phyloP scores from a whole-genome alignment of 148 eudicot species.

The Arbutus unedo region DNA sequence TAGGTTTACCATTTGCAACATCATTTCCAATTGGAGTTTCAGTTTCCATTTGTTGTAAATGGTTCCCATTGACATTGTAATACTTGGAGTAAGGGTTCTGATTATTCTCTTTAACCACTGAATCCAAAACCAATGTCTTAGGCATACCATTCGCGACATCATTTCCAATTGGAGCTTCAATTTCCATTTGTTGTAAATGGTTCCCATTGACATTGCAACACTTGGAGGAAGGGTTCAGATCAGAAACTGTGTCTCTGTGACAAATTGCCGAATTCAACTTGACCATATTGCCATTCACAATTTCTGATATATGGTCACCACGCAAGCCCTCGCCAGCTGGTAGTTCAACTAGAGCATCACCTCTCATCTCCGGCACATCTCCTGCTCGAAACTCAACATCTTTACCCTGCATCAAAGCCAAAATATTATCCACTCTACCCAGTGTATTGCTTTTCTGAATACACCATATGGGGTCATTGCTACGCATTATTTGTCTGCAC shows the following conservation, averaged over 20 bases:
- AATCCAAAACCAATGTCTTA: constrained; percentile 9
- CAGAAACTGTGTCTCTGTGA: constrained; percentile 25
- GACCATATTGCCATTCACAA: constrained; percentile 16
- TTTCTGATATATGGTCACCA: constrained; percentile 9
- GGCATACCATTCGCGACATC: constrained; percentile 8
- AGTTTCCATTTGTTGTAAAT: constrained; percentile 4
- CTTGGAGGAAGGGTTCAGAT: constrained; percentile 13
- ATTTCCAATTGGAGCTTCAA: constrained; percentile 13
- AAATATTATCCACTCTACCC: constrained; percentile 15
- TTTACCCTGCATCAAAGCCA: constrained; percentile 19
- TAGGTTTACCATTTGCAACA: constrained; percentile 8
- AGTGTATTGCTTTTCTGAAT: constrained; percentile 32
- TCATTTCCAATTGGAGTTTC: constrained; percentile 13
- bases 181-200: constrained; percentile 7
- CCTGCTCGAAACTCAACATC: constrained; percentile 1
- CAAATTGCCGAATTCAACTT: constrained; percentile 16
- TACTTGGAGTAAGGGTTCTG: neutral
- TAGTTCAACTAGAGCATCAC: constrained; percentile 16
- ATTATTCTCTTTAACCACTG: constrained; percentile 18
- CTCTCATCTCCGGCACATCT: constrained; percentile 17
- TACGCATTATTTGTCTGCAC: constrained; percentile 53
- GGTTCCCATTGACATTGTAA: constrained; percentile 13
- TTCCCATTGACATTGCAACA: constrained; percentile 11
- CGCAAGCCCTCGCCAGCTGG: constrained; percentile 15
- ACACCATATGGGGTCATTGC: constrained; percentile 54